A percentile compares a stretch with the other conserved stretches of the same genome.
phyloP scores from a whole-genome alignment of 129 eudicot genomes.

The Daucus carota region DNA sequence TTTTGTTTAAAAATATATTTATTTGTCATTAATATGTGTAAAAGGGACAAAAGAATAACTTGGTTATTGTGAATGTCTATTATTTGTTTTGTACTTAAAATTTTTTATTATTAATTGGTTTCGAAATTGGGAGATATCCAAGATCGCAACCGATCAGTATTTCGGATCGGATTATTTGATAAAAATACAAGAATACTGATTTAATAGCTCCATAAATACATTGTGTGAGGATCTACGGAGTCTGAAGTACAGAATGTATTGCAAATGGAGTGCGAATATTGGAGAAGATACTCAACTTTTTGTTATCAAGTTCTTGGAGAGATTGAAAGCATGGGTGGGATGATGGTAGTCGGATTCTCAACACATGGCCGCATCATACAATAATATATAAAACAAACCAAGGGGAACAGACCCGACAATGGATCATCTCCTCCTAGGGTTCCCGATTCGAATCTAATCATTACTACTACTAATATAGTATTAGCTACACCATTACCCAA shows the following conservation, averaged over 20 bases:
- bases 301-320: neutral
- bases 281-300: neutral
- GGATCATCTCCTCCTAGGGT: constrained; percentile 6
- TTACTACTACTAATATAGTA: neutral
- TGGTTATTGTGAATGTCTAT: too few relatives aligned
- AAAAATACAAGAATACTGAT: too few relatives aligned
- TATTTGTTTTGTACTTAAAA: too few relatives aligned
- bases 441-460: constrained; percentile 16
- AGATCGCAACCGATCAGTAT: too few relatives aligned
- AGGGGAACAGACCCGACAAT: constrained; percentile 3
- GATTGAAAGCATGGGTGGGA: constrained; percentile 1
- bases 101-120: too few relatives aligned
- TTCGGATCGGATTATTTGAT: too few relatives aligned
- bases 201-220: too few relatives aligned
- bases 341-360: constrained; percentile 4
- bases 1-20: too few relatives aligned
- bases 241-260: neutral
- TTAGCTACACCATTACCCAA: neutral
- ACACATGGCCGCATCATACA: constrained; percentile 6
- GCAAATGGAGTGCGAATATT: constrained; percentile 1
- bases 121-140: too few relatives aligned
- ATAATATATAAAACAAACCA: neutral
- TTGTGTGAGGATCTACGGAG: too few relatives aligned
- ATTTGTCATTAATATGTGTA: too few relatives aligned
- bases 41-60: too few relatives aligned